These are phyloP conservation scores for Grosmannia penicillata DNA, from an alignment of 2,329 filamentous ascomycete genomes.

Conservation along the genomic window DNA sequence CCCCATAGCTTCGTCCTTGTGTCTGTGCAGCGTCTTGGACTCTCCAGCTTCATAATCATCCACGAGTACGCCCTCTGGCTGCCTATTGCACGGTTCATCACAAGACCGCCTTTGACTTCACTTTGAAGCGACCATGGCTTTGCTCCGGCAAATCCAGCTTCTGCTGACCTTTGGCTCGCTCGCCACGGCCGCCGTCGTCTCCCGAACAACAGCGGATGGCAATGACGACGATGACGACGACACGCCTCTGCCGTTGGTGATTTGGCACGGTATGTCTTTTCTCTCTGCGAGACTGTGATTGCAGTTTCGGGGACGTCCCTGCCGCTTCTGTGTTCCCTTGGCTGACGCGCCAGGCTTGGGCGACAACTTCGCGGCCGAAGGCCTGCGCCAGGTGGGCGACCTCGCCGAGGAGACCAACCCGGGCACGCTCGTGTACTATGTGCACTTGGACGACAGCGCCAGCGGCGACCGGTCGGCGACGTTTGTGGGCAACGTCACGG, in stretches of 20 bases:
- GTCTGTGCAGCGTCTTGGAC: no score
- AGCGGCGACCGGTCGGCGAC: constrained; percentile 63
- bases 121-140: no score
- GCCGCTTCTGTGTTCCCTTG: background rate
- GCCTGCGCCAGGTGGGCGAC: constrained; percentile 55
- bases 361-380: constrained; percentile 62
- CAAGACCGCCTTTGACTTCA: no score
- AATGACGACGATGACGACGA: constrained; percentile 29
- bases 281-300: background rate
- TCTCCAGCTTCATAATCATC: no score
- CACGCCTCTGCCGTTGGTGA: constrained; percentile 72
- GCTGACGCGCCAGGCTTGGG: no score
- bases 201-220: constrained; percentile 2
- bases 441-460: constrained; percentile 54
- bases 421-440: constrained; percentile 70
- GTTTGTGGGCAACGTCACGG: constrained; percentile 80
- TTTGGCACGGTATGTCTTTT: constrained; percentile 61
- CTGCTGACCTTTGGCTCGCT: constrained; percentile 18
- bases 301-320: background rate
- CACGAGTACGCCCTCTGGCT: no score
- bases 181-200: constrained; percentile 19
- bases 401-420: constrained; percentile 62
- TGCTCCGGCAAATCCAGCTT: constrained; percentile 13
- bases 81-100: no score
- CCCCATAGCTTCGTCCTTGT: no score